Evolutionary conservation across 129 eudicot genomes (phyloP).

Genomic region (Apium graveolens): DNA sequence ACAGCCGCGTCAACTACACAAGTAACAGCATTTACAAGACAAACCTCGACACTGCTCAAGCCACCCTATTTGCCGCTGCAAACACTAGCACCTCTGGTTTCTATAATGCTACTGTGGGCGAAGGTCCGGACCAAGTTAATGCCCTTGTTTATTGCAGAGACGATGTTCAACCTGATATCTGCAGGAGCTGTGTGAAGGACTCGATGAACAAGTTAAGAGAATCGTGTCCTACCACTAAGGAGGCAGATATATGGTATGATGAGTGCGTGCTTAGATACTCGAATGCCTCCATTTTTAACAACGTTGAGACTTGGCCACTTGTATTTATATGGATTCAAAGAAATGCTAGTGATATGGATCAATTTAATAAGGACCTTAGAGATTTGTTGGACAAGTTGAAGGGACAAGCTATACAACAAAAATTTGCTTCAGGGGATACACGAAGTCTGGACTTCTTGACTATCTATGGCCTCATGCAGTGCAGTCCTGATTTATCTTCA

Average conservation of each 20-base stretch:
- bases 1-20: background rate
- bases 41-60: constrained; percentile 15
- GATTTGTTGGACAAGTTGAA: constrained; percentile 6
- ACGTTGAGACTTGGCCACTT: background rate
- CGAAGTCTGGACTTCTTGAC: background rate
- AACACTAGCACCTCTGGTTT: constrained; percentile 5
- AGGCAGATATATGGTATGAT: constrained; percentile 24
- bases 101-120: constrained; percentile 14
- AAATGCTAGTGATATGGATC: background rate
- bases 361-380: constrained; percentile 11
- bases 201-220: background rate
- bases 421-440: constrained; percentile 17
- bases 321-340: background rate
- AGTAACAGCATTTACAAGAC: background rate
- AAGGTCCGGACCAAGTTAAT: constrained; percentile 10
- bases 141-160: constrained; percentile 41
- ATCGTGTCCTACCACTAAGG: constrained; percentile 18
- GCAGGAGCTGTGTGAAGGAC: constrained; percentile 20
- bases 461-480: constrained; percentile 41
- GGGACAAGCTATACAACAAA: constrained; percentile 11
- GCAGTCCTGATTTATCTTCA: constrained; percentile 52
- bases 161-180: constrained; percentile 14
- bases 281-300: constrained; percentile 13
- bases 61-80: background rate
- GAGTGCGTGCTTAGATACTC: constrained; percentile 44